phyloP scores from a whole-genome alignment of 345 rosid species.

The Rhodomyrtus tomentosa region DNA sequence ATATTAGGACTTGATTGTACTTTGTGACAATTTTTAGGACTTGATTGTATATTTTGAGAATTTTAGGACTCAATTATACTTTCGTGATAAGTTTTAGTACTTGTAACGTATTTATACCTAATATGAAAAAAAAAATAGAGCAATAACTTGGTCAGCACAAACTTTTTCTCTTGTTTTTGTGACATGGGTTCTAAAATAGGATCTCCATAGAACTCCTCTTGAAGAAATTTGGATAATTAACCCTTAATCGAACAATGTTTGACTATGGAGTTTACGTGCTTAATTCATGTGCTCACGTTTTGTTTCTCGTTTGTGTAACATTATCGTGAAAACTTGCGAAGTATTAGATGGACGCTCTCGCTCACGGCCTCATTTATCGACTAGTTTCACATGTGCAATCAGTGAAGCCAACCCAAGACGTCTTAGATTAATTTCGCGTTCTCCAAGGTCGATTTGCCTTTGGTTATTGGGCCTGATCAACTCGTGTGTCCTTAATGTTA shows the following conservation, averaged over 20 bases:
- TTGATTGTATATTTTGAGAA: no score
- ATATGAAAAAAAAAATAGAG: no score
- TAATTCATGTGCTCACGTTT: neutral
- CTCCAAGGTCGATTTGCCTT: neutral
- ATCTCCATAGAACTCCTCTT: neutral
- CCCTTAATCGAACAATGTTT: neutral
- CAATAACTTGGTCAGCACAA: neutral
- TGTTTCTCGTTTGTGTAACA: neutral
- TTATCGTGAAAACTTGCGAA: neutral
- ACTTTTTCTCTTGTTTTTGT: neutral
- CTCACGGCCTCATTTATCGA: neutral
- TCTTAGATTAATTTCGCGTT: neutral
- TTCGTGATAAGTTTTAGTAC: no score
- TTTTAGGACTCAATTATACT: no score
- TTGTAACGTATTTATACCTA: no score
- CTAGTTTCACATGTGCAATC: neutral
- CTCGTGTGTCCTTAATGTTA: neutral
- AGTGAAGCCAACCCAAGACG: neutral
- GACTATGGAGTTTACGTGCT: neutral
- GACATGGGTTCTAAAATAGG: neutral
- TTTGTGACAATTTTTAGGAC: no score
- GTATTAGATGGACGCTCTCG: neutral
- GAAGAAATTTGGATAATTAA: neutral
- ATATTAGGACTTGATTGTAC: no score
- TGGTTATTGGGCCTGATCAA: neutral